Evolutionary conservation across 2,329 filamentous ascomycete species (phyloP).

Genomic region (Ophiostoma piceae): DNA sequence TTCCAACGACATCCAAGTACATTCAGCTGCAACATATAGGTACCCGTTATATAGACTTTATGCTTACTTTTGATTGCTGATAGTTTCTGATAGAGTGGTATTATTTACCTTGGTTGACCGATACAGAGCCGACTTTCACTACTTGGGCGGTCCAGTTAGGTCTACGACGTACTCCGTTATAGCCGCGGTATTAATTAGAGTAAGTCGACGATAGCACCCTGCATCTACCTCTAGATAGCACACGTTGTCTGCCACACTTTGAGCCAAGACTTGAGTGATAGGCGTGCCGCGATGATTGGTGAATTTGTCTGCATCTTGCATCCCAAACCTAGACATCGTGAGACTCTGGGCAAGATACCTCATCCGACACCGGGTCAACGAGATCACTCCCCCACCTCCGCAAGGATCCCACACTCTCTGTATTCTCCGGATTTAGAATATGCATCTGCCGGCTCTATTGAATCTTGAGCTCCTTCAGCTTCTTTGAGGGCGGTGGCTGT

Average conservation of each 20-base stretch:
- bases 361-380: conserved; percentile 9
- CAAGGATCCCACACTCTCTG: not conserved
- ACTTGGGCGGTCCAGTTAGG: not conserved
- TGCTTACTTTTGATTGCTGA: conserved; percentile 2
- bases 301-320: not conserved
- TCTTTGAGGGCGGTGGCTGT: not conserved
- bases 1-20: not conserved
- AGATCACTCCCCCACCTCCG: conserved; percentile 2
- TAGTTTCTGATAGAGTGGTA: conserved; percentile 1
- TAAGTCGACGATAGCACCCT: not conserved
- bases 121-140: not conserved
- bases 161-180: conserved; percentile 6
- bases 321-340: not conserved
- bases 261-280: not conserved
- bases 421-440: not conserved
- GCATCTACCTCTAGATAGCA: not conserved
- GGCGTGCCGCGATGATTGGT: conserved; percentile 3
- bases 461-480: not conserved
- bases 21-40: not conserved
- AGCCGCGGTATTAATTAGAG: not conserved
- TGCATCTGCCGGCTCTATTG: not conserved
- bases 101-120: not conserved
- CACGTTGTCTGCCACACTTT: not conserved
- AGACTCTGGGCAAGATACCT: not conserved
- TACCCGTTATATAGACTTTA: conserved; percentile 12